phyloP scores from a whole-genome alignment of 225 moss, liverwort and hornwort species.

The Polytrichum commune region DNA sequence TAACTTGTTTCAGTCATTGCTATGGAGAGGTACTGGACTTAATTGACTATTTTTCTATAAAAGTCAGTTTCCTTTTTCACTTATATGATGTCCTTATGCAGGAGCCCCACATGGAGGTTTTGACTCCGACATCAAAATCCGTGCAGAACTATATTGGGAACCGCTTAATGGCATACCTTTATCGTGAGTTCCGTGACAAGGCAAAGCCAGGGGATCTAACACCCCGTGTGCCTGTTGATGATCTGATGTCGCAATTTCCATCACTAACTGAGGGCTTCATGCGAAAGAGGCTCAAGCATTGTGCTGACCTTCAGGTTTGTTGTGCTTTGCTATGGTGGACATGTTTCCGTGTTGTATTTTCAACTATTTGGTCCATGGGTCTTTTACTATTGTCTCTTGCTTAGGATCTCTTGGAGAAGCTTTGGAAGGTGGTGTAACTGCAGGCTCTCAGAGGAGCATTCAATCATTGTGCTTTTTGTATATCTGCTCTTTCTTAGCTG shows the following conservation, averaged over 20 bases:
- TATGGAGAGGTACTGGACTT: too few relatives aligned
- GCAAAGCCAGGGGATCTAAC: conserved; percentile 44
- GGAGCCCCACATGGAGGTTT: conserved; percentile 69
- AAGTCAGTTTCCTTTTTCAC: not conserved
- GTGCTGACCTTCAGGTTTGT: conserved; percentile 67
- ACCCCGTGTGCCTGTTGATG: conserved; percentile 52
- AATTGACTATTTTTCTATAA: too few relatives aligned
- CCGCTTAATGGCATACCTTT: conserved; percentile 53
- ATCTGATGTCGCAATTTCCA: conserved; percentile 60
- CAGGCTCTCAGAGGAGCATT: too few relatives aligned
- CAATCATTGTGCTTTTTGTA: too few relatives aligned
- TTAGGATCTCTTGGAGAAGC: too few relatives aligned
- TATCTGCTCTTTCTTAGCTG: too few relatives aligned
- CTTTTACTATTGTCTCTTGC: too few relatives aligned
- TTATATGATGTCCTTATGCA: conserved; percentile 17
- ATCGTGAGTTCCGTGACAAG: conserved; percentile 65
- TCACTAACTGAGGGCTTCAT: conserved; percentile 63
- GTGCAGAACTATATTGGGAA: conserved; percentile 61
- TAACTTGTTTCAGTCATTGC: not conserved
- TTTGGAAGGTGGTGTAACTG: too few relatives aligned
- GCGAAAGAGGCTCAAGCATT: conserved; percentile 60
- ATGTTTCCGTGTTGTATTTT: not conserved
- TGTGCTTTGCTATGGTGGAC: not conserved
- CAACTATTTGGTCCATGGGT: too few relatives aligned
- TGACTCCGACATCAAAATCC: conserved; percentile 61